Evolutionary conservation across 805 yeast species (phyloP).

Genomic region (Nakazawaea molendinolei): DNA sequence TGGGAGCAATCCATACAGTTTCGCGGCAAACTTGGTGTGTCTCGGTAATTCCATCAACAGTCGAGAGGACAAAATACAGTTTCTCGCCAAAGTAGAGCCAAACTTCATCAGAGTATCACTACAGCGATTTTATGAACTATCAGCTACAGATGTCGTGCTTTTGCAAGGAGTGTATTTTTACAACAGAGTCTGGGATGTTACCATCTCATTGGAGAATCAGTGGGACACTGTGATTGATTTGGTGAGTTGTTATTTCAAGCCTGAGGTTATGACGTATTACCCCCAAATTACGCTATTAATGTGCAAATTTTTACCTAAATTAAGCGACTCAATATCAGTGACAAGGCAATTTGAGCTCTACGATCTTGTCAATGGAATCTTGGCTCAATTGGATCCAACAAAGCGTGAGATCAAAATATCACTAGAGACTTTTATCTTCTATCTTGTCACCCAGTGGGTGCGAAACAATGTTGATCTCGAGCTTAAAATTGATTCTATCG

Average conservation of each 20-base stretch:
- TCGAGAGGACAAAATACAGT: not conserved
- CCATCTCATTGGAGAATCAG: not conserved
- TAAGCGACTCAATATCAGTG: not conserved
- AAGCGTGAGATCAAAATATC: too few relatives aligned
- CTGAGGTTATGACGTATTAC: constrained; percentile 6
- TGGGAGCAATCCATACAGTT: constrained; percentile 1
- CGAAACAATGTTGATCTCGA: too few relatives aligned
- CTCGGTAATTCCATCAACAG: constrained; percentile 8
- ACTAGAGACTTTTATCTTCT: too few relatives aligned
- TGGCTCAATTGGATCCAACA: too few relatives aligned
- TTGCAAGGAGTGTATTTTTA: constrained; percentile 6
- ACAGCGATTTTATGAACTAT: not conserved
- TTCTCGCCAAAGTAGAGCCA: not conserved
- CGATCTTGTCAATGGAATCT: too few relatives aligned
- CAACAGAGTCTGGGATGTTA: constrained; percentile 1
- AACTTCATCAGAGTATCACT: not conserved
- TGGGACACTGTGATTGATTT: not conserved
- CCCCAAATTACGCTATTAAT: constrained; percentile 2
- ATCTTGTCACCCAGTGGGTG: too few relatives aligned
- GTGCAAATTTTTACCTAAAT: constrained; percentile 1
- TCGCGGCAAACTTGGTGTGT: not conserved
- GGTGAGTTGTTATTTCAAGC: not conserved
- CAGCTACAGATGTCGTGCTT: not conserved
- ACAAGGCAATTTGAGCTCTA: too few relatives aligned
- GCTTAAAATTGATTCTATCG: too few relatives aligned